Conservation (phyloP, 1,139 yeast genomes). For the Candida smagusa region DNA sequence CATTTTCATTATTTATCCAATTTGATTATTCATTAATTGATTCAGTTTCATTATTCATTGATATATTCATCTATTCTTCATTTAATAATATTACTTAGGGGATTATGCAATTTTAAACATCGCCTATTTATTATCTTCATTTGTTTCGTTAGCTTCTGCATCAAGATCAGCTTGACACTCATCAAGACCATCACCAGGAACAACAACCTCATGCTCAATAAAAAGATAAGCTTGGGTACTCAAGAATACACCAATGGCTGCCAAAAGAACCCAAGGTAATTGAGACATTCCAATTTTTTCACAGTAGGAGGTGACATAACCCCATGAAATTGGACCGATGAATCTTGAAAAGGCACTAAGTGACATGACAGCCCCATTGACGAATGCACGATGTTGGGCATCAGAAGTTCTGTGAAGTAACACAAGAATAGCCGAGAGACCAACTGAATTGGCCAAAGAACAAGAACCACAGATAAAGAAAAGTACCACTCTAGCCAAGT, state of each 20-base stretch:
- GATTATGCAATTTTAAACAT: too few relatives aligned
- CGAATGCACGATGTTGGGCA: constrained; percentile 46
- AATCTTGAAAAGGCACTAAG: constrained; percentile 55
- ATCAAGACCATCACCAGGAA: too few relatives aligned
- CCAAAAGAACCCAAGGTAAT: constrained; percentile 49
- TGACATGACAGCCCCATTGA: constrained; percentile 49
- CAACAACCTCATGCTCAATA: too few relatives aligned
- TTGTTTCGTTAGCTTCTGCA: too few relatives aligned
- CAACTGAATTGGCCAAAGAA: constrained; percentile 2
- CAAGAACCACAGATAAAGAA: constrained; percentile 3
- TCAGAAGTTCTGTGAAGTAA: constrained; percentile 49
- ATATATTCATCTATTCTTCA: too few relatives aligned
- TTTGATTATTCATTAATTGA: too few relatives aligned
- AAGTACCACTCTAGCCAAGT: neutral
- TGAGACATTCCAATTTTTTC: constrained; percentile 37
- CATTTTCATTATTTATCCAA: too few relatives aligned
- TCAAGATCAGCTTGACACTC: too few relatives aligned
- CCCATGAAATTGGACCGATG: constrained; percentile 59
- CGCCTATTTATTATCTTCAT: too few relatives aligned
- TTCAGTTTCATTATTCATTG: too few relatives aligned
- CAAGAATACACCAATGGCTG: constrained; percentile 9
- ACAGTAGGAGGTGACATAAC: constrained; percentile 44
- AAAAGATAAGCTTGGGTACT: too few relatives aligned
- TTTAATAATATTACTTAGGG: too few relatives aligned
- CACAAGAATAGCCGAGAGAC: constrained; percentile 20